Base-by-base conservation (phyloP, 2,329 filamentous ascomycete genomes). In the Fusarium sp. region DNA sequence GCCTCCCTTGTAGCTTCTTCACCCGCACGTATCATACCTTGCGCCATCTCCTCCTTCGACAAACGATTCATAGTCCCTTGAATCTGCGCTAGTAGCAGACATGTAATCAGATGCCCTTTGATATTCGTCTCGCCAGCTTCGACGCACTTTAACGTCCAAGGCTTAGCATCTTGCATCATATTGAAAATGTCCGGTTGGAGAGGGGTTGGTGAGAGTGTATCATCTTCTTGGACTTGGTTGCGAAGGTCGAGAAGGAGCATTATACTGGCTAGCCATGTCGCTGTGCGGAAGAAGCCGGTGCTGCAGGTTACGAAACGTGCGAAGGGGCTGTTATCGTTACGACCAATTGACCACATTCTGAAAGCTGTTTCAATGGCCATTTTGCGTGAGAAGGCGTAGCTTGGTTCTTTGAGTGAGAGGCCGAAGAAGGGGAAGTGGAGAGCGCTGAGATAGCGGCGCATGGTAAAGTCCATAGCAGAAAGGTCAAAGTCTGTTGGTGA, bases 361-460 rank as follows among this genome's bases (percentile, higher is more conserved):
- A 86, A 77, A 0, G 83, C 79, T 0, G 79, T 79, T 9, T 89
- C 87, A 8, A 86, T 67, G 0, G 83, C 78, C 0, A 83, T 80
- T 45, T 83, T 85, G 2, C 84, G 77, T 0, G 87, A 87, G 63
- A 83, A 88, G 1, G 85, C 84, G 62, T 84, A 88, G 4, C 79
- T 73, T 2, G 83, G 78, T 7, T 86, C 79, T 1, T 75, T 75
- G 4, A 83, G 75, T 3, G 83, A 78, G 0, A 78, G 72, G 1
- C 75, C 75, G 27, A 85, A 83, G 71, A 83, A 89, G 0, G 86
- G 85, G 4, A 86, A 79, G 71, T 92, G 89, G 0, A 91, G 80
- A 0, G 84, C 79, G 8, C 86, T 79, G 4, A 90, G 75, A 70
- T 87, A 88, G 11, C 87, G 85, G 27, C 85, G 82, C 64, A 88